Evolutionary conservation across 768 basidiomycete genomes (phyloP).

Genomic region (Panaeolus papilionaceus): DNA sequence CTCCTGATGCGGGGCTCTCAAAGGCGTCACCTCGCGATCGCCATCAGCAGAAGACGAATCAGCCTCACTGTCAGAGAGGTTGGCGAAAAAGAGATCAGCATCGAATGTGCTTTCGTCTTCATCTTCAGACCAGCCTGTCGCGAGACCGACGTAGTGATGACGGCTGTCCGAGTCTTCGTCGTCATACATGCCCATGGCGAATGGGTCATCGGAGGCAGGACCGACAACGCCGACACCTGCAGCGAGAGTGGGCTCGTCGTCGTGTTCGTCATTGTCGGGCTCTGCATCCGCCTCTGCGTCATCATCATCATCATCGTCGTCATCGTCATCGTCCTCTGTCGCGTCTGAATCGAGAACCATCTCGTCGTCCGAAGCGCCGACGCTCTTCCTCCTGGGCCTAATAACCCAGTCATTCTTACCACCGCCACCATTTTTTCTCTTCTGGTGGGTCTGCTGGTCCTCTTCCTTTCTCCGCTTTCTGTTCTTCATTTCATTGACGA

Average conservation of each 20-base stretch:
- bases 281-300: conserved; percentile 29
- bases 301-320: conserved; percentile 34
- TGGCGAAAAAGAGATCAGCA: conserved; percentile 84
- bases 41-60: conserved; percentile 33
- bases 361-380: conserved; percentile 65
- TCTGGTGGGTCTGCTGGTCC: conserved; percentile 33
- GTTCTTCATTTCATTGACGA: conserved; percentile 54
- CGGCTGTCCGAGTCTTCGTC: conserved; percentile 29
- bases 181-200: conserved; percentile 30
- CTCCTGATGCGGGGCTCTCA: background rate
- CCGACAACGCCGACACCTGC: conserved; percentile 14
- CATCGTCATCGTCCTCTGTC: conserved; percentile 54
- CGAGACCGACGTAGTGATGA: conserved; percentile 62
- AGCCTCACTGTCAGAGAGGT: conserved; percentile 65
- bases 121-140: conserved; percentile 75
- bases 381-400: conserved; percentile 71
- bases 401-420: conserved; percentile 70
- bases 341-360: conserved; percentile 69
- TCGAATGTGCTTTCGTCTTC: conserved; percentile 83
- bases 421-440: conserved; percentile 36
- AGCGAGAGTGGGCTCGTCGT: conserved; percentile 10
- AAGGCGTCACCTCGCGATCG: conserved; percentile 22
- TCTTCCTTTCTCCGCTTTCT: conserved; percentile 43
- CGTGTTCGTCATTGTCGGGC: background rate
- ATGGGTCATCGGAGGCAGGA: conserved; percentile 9